Evolutionary conservation across 169 alveolate genomes (phyloP).

Genomic region (Eimeria brunetti): DNA sequence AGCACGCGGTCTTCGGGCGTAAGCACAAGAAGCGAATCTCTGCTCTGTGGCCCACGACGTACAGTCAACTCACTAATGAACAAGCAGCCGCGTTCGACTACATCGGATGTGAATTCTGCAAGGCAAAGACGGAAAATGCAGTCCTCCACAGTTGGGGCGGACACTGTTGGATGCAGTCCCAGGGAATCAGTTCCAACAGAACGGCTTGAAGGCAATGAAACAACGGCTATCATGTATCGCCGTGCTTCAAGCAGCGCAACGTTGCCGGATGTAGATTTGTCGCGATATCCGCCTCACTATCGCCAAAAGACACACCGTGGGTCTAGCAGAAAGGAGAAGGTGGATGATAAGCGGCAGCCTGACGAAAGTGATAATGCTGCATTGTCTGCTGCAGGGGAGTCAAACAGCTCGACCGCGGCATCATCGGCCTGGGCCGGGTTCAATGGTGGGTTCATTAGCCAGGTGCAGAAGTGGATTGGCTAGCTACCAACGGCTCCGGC

Average conservation of each 20-base stretch:
- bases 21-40: slow-evolving; percentile 13
- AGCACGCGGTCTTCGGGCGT: slow-evolving; percentile 30
- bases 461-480: slow-evolving; percentile 69
- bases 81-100: slow-evolving; percentile 6
- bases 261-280: slow-evolving; percentile 28
- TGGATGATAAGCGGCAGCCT: slow-evolving; percentile 2
- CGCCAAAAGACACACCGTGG: slow-evolving; percentile 56
- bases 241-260: slow-evolving; percentile 37
- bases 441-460: slow-evolving; percentile 51
- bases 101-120: slow-evolving; percentile 19
- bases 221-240: slow-evolving; percentile 8
- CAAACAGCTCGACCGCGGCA: slow-evolving; percentile 20
- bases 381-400: not conserved
- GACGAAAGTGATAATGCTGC: slow-evolving; percentile 5
- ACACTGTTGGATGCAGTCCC: not conserved
- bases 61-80: slow-evolving; percentile 52
- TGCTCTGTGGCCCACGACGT: slow-evolving; percentile 39
- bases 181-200: slow-evolving; percentile 5
- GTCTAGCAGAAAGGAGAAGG: not conserved
- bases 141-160: slow-evolving; percentile 11
- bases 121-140: slow-evolving; percentile 5
- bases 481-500: not conserved
- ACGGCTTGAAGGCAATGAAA: slow-evolving; percentile 16
- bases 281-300: slow-evolving; percentile 23
- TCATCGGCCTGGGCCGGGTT: slow-evolving; percentile 50